Conservation (phyloP, 2,329 filamentous ascomycete genomes). For the Penicillium sp. region DNA sequence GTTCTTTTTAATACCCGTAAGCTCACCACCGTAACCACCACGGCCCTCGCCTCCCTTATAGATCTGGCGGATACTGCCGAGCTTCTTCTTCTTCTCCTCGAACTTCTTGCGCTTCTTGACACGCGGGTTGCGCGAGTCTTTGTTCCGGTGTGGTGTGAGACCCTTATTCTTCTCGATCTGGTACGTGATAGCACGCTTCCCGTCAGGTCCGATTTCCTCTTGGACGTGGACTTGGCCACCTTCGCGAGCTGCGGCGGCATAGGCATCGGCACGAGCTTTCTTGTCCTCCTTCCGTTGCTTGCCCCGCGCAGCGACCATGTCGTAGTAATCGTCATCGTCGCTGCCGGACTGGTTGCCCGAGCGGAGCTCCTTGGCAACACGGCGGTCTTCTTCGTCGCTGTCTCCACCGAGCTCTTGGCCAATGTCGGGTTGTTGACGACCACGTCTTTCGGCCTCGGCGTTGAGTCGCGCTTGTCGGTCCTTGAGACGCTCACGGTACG, state of each 20-base stretch:
- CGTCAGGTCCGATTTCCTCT: conserved; percentile 69
- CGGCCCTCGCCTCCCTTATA: conserved; percentile 81
- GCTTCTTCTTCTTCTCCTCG: conserved; percentile 95
- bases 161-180: conserved; percentile 98
- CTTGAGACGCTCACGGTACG: conserved; percentile 78
- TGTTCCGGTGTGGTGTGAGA: conserved; percentile 79
- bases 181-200: conserved; percentile 89
- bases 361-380: conserved; percentile 49
- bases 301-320: conserved; percentile 66
- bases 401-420: conserved; percentile 66
- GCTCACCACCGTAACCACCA: conserved; percentile 83
- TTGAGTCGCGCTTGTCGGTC: conserved; percentile 84
- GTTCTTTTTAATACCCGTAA: conserved; percentile 91
- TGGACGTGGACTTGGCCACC: conserved; percentile 59
- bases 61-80: conserved; percentile 75
- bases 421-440: conserved; percentile 57
- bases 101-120: conserved; percentile 98
- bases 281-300: conserved; percentile 63
- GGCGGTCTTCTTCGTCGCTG: conserved; percentile 60
- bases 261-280: conserved; percentile 59
- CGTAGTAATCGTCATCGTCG: conserved; percentile 65
- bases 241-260: conserved; percentile 51
- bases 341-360: conserved; percentile 36
- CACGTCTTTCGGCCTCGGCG: conserved; percentile 79
- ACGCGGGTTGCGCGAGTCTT: conserved; percentile 88